Evolutionary conservation across 495 filamentous ascomycete species (phyloP).

Genomic region (Apodospora peruviana): DNA sequence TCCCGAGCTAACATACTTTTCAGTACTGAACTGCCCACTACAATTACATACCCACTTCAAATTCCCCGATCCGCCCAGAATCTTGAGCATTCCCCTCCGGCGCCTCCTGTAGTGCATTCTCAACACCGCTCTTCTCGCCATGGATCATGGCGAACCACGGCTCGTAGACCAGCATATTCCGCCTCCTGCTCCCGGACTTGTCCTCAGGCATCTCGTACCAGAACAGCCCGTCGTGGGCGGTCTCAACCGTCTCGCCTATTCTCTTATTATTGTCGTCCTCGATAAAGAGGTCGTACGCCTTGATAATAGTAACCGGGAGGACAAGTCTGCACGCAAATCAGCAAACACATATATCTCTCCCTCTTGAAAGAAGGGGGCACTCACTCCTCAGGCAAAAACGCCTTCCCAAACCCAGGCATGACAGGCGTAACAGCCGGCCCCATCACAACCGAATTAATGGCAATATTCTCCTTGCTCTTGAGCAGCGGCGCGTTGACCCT

Average conservation of each 20-base stretch:
- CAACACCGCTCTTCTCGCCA: conserved; percentile 29
- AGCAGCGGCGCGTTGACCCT: conserved; percentile 24
- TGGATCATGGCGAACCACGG: conserved; percentile 35
- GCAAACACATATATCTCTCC: no score
- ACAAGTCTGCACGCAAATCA: no score
- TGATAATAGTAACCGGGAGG: conserved; percentile 5
- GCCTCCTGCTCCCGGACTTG: conserved; percentile 23
- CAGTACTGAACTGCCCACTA: no score
- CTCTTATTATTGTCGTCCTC: conserved; percentile 25
- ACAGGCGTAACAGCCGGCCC: conserved; percentile 30
- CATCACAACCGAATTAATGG: conserved; percentile 32
- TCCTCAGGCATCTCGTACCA: conserved; percentile 22
- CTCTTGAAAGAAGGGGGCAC: no score
- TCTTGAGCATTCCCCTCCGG: conserved; percentile 7
- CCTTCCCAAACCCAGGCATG: conserved; percentile 30
- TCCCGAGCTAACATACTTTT: no score
- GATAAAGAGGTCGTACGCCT: conserved; percentile 31
- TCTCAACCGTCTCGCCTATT: conserved; percentile 30
- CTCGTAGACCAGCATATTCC: conserved; percentile 33
- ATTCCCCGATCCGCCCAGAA: conserved; percentile 7
- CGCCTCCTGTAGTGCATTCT: conserved; percentile 5
- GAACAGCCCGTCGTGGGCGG: conserved; percentile 24
- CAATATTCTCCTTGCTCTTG: conserved; percentile 36
- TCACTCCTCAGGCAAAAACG: conserved; percentile 25
- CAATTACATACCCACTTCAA: conserved; percentile 7